These are phyloP conservation scores for Arthrobotrys conoides DNA, from an alignment of 2,329 filamentous ascomycete species.

Conservation along the genomic window DNA sequence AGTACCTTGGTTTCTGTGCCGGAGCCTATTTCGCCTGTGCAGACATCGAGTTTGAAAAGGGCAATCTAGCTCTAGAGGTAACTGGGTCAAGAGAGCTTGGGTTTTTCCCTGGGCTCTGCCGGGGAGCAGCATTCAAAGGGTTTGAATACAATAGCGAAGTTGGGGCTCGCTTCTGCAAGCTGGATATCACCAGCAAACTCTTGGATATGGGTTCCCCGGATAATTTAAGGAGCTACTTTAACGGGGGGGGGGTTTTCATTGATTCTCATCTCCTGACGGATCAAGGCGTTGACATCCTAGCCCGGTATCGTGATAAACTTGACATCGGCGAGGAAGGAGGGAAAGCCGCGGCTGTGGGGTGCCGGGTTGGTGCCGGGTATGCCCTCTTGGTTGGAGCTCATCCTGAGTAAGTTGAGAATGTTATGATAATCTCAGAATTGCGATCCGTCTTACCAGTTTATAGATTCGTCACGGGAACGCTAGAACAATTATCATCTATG, in stretches of 20 bases:
- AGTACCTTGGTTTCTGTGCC: conserved; percentile 92
- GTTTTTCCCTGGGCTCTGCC: conserved; percentile 89
- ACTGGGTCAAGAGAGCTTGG: conserved; percentile 85
- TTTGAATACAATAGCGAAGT: conserved; percentile 92
- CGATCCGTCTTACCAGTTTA: background rate
- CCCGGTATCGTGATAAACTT: conserved; percentile 81
- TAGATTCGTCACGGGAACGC: conserved; percentile 86
- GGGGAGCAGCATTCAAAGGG: conserved; percentile 87
- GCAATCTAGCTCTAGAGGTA: conserved; percentile 84
- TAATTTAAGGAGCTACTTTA: conserved; percentile 85
- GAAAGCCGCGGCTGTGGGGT: conserved; percentile 84
- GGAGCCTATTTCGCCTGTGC: conserved; percentile 90
- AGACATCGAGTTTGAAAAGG: conserved; percentile 91
- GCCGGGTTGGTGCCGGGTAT: conserved; percentile 83
- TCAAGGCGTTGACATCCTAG: conserved; percentile 82
- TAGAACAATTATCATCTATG: conserved; percentile 76
- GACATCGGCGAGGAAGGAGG: conserved; percentile 82
- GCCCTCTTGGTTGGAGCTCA: conserved; percentile 88
- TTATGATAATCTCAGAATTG: conserved; percentile 56
- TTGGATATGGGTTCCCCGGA: conserved; percentile 70
- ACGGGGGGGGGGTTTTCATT: conserved; percentile 94
- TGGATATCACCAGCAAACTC: conserved; percentile 74
- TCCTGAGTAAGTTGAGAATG: conserved; percentile 79
- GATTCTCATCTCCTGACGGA: conserved; percentile 76
- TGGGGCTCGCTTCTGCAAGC: conserved; percentile 80